Conservation (phyloP, 768 basidiomycete genomes). For the Saitozyma sp. region DNA sequence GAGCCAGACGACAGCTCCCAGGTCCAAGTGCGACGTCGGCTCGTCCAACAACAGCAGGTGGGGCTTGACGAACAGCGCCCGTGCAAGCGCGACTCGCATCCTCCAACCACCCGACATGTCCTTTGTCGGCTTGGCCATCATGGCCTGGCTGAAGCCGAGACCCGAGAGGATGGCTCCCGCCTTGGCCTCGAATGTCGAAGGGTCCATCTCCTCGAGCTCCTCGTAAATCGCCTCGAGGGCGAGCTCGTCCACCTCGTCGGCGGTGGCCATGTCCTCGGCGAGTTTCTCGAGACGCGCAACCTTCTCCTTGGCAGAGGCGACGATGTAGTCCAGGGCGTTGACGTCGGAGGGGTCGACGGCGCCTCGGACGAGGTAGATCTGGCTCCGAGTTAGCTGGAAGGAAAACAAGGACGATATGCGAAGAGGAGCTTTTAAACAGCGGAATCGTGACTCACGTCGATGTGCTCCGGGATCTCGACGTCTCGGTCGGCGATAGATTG, state of each 20-base stretch:
- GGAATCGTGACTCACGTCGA: constrained; percentile 61
- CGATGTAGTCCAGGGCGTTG: constrained; percentile 96
- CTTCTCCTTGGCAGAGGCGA: constrained; percentile 86
- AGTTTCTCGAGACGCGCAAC: constrained; percentile 88
- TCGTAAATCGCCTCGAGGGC: constrained; percentile 89
- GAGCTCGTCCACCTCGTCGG: constrained; percentile 81
- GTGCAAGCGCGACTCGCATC: constrained; percentile 95
- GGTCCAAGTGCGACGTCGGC: constrained; percentile 72
- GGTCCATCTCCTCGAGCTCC: constrained; percentile 95
- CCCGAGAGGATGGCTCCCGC: constrained; percentile 95
- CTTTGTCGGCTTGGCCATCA: constrained; percentile 97
- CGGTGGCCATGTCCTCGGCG: constrained; percentile 89
- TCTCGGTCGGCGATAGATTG: constrained; percentile 94
- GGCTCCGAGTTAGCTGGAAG: constrained; percentile 7
- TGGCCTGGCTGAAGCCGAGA: constrained; percentile 81
- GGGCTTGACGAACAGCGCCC: constrained; percentile 93
- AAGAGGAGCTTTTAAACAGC: neutral
- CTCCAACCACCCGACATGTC: constrained; percentile 99
- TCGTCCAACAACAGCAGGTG: constrained; percentile 93
- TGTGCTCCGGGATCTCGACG: constrained; percentile 87
- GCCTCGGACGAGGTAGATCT: constrained; percentile 91
- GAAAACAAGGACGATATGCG: neutral
- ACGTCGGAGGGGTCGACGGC: constrained; percentile 93
- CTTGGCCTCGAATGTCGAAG: constrained; percentile 90
- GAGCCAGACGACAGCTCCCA: constrained; percentile 97